Evolutionary conservation across 1,139 yeast genomes (phyloP), one percentile per base, ranked within the genome.

Genomic region (Torulaspora globosa): DNA sequence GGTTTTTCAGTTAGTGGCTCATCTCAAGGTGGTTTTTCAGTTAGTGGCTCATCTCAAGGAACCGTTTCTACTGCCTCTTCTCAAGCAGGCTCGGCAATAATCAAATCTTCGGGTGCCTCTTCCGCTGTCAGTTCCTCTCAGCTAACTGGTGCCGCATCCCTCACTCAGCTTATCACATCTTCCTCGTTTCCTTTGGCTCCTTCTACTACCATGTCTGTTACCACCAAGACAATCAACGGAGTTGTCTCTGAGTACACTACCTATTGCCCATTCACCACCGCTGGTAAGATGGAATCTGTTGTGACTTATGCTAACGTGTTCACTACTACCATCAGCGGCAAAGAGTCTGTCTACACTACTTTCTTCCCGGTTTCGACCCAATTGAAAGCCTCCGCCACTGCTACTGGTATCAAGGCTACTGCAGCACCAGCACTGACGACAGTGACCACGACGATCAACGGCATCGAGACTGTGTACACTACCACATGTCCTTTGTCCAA

Each of bases 301-400:
- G 16, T 43, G 32, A 47, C 52, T 9, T 44, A 43, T 15, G 36
- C 37, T 26, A 30, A 30, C 27, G 51, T 37, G 7, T 45, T 45
- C 36, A 51, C 54, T 29, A 46, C 48, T 34, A 50, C 53, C 21
- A 39, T 41, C 18, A 44, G 44, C 32, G 54, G 53, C 16, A 30
- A 43, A 15, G 48, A 38, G 18, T 49, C 55, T 23, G 40, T 45
- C 15, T 53, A 50, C 53, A 50, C 55, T 24, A 47, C 45, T 12
- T 37, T 33, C 37, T 39, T 21, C 32, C 42, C 49, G 21, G 33
- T 37, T 23, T 26, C 41, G 27, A 41, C 50, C n/a, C 43, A 43
- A 28, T 16, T 23, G 21, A 28, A 33, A 44, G 48, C 47, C 32
- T 48, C 47, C 46, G 41, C 50, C 51, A 49, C 54, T 49, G 52